Evolutionary conservation across 2,329 filamentous ascomycete genomes (phyloP).

Genomic region (Xylariaceae sp.): DNA sequence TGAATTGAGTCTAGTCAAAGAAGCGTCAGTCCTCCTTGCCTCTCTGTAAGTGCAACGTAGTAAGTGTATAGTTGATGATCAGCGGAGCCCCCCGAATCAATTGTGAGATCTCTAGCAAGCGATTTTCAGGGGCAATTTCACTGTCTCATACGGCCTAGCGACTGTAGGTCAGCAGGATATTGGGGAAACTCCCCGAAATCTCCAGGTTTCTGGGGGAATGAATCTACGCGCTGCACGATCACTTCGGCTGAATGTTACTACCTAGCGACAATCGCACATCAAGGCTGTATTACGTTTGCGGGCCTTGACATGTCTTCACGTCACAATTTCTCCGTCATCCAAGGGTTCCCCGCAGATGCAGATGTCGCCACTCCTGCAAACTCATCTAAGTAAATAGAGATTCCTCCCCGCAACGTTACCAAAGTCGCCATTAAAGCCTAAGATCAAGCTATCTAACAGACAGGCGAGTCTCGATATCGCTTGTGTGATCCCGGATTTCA

Average conservation of each 20-base stretch:
- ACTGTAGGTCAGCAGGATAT: neutral
- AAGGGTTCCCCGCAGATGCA: constrained; percentile 18
- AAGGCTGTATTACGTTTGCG: too few species aligned
- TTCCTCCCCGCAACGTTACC: constrained; percentile 10
- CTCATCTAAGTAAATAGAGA: constrained; percentile 13
- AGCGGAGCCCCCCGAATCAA: too few species aligned
- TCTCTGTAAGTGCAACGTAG: neutral
- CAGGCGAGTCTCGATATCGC: neutral
- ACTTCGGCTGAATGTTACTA: constrained; percentile 20
- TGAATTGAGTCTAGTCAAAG: neutral
- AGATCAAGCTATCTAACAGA: constrained; percentile 10
- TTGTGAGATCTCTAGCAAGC: neutral
- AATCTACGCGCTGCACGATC: constrained; percentile 9
- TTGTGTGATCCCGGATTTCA: neutral
- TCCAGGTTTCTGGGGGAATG: neutral
- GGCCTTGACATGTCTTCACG: constrained; percentile 4
- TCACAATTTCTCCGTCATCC: constrained; percentile 1
- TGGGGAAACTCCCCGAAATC: constrained; percentile 1
- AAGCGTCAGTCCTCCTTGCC: neutral
- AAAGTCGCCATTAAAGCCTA: constrained; percentile 12
- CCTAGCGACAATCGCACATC: neutral
- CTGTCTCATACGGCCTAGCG: neutral
- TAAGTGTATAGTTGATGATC: neutral
- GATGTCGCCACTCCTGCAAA: neutral
- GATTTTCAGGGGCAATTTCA: neutral